Percentiles rank a stretch among this genome's conserved stretches.
Conservation (phyloP, 192 early-diverging fungal genomes). For the Backusella parvicylindrica region DNA sequence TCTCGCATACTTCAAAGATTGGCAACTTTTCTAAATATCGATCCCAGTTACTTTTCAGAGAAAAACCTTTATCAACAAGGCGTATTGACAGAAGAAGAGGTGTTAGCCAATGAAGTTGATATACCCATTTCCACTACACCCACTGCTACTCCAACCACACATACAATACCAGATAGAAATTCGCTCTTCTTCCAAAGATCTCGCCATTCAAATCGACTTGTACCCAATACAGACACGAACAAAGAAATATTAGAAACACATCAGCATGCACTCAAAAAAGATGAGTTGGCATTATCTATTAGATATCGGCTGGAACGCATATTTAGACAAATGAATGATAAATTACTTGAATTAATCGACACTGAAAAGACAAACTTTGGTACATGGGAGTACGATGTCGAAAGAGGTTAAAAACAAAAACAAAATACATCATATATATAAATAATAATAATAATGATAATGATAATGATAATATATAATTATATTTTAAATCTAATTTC, state of each 20-base stretch:
- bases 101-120: background rate
- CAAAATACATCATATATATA: too few species aligned
- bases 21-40: constrained; percentile 27
- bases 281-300: constrained; percentile 35
- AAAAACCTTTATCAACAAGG: background rate
- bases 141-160: background rate
- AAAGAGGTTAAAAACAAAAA: constrained; percentile 36
- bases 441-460: background rate
- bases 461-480: background rate
- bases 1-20: constrained; percentile 21
- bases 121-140: background rate
- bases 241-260: background rate
- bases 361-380: constrained; percentile 37
- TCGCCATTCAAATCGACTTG: background rate
- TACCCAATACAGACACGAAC: background rate
- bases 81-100: background rate
- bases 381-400: constrained; percentile 53
- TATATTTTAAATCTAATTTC: background rate
- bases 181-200: background rate
- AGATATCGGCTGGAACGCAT: constrained; percentile 46
- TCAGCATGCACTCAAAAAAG: background rate
- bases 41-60: constrained; percentile 19
- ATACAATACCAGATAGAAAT: background rate
- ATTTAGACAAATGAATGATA: constrained; percentile 44
- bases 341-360: constrained; percentile 45